These are phyloP conservation scores for Acanthamoeba quina DNA, from an alignment of 208 protist genomes.

Conservation along the genomic window DNA sequence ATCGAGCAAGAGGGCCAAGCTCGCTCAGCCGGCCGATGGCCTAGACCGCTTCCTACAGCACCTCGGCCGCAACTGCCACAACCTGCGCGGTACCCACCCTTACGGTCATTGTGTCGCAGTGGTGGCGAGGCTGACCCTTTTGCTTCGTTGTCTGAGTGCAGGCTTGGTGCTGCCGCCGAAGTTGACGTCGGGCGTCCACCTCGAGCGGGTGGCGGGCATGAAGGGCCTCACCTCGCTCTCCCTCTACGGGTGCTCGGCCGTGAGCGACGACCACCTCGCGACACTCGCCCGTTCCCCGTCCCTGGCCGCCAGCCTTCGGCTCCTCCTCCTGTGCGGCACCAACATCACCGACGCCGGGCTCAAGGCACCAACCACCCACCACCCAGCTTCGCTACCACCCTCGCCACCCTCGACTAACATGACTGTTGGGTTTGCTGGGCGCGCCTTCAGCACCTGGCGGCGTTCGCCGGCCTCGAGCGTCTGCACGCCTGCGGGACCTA, in stretches of 20 bases:
- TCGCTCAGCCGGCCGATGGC: neutral
- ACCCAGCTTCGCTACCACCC: neutral
- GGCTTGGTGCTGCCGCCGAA: neutral
- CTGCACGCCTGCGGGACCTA: neutral
- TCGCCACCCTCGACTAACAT: no score
- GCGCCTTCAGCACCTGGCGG: neutral
- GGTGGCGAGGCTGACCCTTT: neutral
- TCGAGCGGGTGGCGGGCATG: neutral
- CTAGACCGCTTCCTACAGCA: neutral
- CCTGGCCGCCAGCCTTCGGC: neutral
- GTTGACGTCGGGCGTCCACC: neutral
- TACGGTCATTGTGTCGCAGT: neutral
- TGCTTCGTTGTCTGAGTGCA: neutral
- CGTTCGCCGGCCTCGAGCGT: neutral
- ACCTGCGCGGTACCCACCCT: neutral
- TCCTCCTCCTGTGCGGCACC: neutral
- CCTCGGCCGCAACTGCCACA: neutral
- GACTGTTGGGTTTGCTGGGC: no score
- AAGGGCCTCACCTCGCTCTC: neutral
- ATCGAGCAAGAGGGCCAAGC: neutral
- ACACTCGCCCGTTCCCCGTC: neutral
- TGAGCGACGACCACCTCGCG: neutral
- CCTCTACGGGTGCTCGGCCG: neutral
- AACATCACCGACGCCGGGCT: neutral
- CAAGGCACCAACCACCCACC: no score